These are phyloP conservation scores for Hygrocybe punicea DNA, from an alignment of 768 basidiomycete species.

Conservation along the genomic window DNA sequence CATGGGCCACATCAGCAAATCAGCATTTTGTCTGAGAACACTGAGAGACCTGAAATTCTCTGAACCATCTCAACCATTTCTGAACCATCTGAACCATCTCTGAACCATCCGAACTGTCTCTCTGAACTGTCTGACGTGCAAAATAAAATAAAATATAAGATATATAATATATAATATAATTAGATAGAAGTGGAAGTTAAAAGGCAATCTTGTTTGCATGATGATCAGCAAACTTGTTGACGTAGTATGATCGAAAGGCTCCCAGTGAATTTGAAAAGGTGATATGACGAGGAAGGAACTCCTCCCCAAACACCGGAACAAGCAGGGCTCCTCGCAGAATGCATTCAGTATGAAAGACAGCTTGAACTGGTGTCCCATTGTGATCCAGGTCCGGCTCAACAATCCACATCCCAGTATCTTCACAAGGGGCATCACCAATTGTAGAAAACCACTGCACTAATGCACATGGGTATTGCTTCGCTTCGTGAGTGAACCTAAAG, in stretches of 20 bases:
- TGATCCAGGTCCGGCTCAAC: conserved; percentile 15
- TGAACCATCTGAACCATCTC: too few species aligned
- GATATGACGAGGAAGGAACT: conserved; percentile 16
- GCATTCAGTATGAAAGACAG: conserved; percentile 28
- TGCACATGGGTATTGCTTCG: conserved; percentile 21
- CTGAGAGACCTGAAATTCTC: too few species aligned
- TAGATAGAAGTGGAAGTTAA: conserved; percentile 2
- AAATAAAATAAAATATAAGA: too few species aligned
- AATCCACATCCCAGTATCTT: conserved; percentile 25
- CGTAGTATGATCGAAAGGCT: conserved; percentile 23
- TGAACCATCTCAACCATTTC: too few species aligned
- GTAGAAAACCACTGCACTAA: conserved; percentile 27
- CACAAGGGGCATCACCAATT: conserved; percentile 15
- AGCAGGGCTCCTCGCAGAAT: conserved; percentile 31
- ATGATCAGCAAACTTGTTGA: conserved; percentile 34
- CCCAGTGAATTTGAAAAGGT: conserved; percentile 19
- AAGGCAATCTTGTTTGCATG: conserved; percentile 30
- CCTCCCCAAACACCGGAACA: conserved; percentile 24
- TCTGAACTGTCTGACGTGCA: too few species aligned
- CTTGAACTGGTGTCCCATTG: conserved; percentile 4
- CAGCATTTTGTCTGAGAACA: too few species aligned
- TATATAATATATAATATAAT: too few species aligned
- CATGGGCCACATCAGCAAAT: too few species aligned
- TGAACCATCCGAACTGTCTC: too few species aligned
- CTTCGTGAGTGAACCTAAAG: conserved; percentile 20